Conservation (phyloP, 257 asterid species). For the Ophiorrhiza pumila region DNA sequence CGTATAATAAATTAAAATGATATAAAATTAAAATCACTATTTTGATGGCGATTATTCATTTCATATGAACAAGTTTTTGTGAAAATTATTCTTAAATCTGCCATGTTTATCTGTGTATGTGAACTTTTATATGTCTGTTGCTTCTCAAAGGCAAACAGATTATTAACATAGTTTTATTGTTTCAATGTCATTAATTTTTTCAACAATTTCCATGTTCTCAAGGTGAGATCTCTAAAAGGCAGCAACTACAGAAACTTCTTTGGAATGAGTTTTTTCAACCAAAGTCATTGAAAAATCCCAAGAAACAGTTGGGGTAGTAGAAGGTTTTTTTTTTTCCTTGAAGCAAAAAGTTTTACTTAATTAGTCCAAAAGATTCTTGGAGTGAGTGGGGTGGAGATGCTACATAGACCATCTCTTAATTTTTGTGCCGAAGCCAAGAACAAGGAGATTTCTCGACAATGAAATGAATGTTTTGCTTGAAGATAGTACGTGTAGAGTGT, state of each 20-base stretch:
- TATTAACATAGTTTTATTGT: slow-evolving; percentile 20
- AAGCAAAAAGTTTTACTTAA: slow-evolving; percentile 10
- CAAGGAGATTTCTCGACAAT: not conserved
- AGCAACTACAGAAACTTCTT: slow-evolving; percentile 54
- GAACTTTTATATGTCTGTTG: slow-evolving; percentile 22
- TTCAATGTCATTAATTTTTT: slow-evolving; percentile 29
- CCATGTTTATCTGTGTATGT: not conserved
- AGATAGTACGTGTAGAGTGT: not conserved
- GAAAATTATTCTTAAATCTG: not conserved
- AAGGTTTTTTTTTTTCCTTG: not conserved
- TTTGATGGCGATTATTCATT: too few relatives aligned
- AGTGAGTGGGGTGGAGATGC: not conserved
- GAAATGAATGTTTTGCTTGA: slow-evolving; percentile 29
- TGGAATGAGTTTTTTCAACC: slow-evolving; percentile 27
- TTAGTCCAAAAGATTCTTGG: slow-evolving; percentile 12
- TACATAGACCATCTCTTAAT: slow-evolving; percentile 6
- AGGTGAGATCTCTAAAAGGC: slow-evolving; percentile 44
- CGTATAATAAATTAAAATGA: too few relatives aligned
- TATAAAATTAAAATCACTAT: too few relatives aligned
- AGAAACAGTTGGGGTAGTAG: not conserved
- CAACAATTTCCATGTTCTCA: slow-evolving; percentile 40
- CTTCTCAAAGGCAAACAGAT: slow-evolving; percentile 17
- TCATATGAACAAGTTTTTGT: too few relatives aligned
- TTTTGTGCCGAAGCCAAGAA: slow-evolving; percentile 4
- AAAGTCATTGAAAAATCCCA: slow-evolving; percentile 10